Conservation (phyloP, 176 grass and related monocot species). For the Lolium perenne region DNA sequence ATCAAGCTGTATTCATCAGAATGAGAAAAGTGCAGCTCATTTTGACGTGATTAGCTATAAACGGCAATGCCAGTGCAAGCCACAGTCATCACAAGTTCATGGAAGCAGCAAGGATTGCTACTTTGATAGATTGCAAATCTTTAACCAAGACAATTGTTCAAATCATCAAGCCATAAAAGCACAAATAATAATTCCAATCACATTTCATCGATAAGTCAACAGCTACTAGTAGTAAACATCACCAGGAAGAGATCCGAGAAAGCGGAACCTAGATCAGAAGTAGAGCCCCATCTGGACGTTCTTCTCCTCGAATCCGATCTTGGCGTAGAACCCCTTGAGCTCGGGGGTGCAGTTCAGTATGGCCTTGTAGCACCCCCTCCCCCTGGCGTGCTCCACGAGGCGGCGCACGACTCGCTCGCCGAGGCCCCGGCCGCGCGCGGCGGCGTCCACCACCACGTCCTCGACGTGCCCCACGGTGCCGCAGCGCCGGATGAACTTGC, state of each 20-base stretch:
- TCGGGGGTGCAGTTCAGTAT: constrained; percentile 77
- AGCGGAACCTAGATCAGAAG: constrained; percentile 67
- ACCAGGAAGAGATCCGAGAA: constrained; percentile 27
- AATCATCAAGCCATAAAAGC: not conserved
- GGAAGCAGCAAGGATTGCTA: not conserved
- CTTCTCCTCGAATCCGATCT: constrained; percentile 80
- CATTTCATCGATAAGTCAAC: constrained; percentile 10
- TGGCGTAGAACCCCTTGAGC: constrained; percentile 76
- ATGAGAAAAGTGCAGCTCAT: constrained; percentile 2
- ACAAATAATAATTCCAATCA: not conserved
- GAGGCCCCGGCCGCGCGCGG: constrained; percentile 55
- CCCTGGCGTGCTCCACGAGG: constrained; percentile 73
- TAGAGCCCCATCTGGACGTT: constrained; percentile 88
- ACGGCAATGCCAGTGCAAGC: not conserved
- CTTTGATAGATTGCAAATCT: not conserved
- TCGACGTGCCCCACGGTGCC: constrained; percentile 78
- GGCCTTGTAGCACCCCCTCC: constrained; percentile 78
- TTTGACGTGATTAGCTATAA: not conserved
- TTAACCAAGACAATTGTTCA: not conserved
- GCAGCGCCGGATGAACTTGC: constrained; percentile 74
- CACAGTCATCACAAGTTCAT: not conserved
- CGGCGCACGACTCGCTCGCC: constrained; percentile 61
- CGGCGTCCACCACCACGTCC: constrained; percentile 76
- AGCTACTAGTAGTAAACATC: constrained; percentile 7
- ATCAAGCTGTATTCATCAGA: not conserved